Evolutionary conservation across 2,329 filamentous ascomycete species (phyloP), one percentile per base, ranked within the genome.

Genomic region (Trichophyton equinum): DNA sequence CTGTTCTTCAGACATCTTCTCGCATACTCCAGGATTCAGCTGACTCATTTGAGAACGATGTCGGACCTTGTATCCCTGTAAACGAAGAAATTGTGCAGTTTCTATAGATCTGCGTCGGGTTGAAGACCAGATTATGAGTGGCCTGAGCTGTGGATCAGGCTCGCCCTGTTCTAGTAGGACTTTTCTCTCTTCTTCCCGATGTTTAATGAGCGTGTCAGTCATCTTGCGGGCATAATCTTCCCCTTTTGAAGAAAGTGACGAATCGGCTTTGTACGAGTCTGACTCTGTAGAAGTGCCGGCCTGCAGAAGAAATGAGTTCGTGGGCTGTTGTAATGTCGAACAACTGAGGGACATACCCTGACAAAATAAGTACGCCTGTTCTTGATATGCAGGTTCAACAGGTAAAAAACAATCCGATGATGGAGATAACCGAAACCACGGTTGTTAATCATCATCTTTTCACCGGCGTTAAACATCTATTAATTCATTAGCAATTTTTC

Each of bases 351-450:
- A 65, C 73, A 62, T 67, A 77, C 86, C 64, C 92, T 84, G 56
- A 86, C 91, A 73, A 97, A 97, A 74, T 95, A 97, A 5, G 91
- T 97, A 64, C 89, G 89, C 61, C 92, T 85, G 57, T 88, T 88
- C 74, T 99, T 97, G 79, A 96, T 96, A 74, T 99, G 94, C 25
- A 97, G 80, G 70, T 99, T 99, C 70, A 96, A 89, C 55, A 99
- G 84, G 74, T 97, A 99, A 75, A 99, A 99, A 60, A 99, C 92
- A 66, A 99, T 99, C 63, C 94, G 85, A 72, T 99, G 91, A 0
- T 91, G 95, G 36, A 99, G 82, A 71, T 99, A 99, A 68, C 91
- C 92, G 73, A 99, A 97, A 70, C 87, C 91, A 72, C 94, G 89
- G 67, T 97, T 96, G 77, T 99, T 99, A 75, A 97, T 92, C 68